phyloP scores from a whole-genome alignment of 345 rosid genomes.

The Raphanus raphanistrum region DNA sequence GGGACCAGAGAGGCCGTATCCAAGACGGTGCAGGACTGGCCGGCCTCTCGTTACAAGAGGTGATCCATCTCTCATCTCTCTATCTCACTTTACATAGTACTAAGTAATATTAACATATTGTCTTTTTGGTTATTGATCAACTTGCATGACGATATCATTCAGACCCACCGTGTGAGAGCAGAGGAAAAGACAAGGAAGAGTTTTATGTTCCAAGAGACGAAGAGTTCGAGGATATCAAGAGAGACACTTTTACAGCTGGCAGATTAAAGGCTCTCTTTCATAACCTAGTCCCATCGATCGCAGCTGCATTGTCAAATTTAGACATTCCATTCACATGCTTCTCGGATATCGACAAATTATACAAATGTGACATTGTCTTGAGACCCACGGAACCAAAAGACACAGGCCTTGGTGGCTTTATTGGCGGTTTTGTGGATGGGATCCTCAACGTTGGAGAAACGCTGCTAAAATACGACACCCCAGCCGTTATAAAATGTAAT shows the following conservation, averaged over 20 bases:
- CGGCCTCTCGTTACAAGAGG: constrained; percentile 66
- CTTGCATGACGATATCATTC: constrained; percentile 1
- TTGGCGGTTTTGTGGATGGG: constrained; percentile 47
- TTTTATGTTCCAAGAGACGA: constrained; percentile 94
- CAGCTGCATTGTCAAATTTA: constrained; percentile 72
- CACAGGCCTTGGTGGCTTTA: constrained; percentile 20
- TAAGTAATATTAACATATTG: background rate
- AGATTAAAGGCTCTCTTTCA: constrained; percentile 86
- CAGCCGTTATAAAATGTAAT: constrained; percentile 72
- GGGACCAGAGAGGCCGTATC: constrained; percentile 72
- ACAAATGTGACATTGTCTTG: constrained; percentile 59
- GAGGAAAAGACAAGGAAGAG: constrained; percentile 79
- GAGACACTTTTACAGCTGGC: constrained; percentile 76
- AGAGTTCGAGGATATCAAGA: constrained; percentile 91
- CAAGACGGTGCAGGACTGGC: constrained; percentile 91
- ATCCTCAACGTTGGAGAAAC: constrained; percentile 55
- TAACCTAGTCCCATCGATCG: constrained; percentile 83
- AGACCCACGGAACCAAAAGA: constrained; percentile 42
- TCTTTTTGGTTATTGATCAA: constrained; percentile 1
- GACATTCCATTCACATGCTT: constrained; percentile 84
- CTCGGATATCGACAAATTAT: constrained; percentile 84
- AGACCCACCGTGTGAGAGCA: constrained; percentile 72
- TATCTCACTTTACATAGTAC: constrained; percentile 1
- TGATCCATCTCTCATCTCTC: constrained; percentile 26
- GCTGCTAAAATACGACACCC: constrained; percentile 70